A percentile compares a stretch with the other conserved stretches of the same genome.
Conservation (phyloP, 2,329 filamentous ascomycete genomes). For the Verruconis gallopava region DNA sequence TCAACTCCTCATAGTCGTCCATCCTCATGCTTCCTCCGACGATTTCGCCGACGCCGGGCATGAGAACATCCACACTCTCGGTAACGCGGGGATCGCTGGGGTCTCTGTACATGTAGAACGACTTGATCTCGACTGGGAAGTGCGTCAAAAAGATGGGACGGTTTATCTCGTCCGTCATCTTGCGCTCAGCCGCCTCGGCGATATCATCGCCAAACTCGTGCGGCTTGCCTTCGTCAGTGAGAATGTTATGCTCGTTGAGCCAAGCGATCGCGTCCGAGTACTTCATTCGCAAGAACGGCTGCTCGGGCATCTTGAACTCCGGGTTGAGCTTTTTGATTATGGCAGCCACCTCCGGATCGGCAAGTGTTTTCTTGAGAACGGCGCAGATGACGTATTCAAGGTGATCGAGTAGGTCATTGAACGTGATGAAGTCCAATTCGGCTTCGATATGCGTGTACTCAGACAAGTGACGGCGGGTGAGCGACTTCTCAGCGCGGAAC, state of each 20-base stretch:
- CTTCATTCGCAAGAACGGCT: slow-evolving; percentile 89
- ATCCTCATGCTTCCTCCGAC: slow-evolving; percentile 96
- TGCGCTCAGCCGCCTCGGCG: slow-evolving; percentile 88
- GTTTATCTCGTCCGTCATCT: slow-evolving; percentile 96
- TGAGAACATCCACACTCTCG: slow-evolving; percentile 73
- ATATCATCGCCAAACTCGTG: slow-evolving; percentile 96
- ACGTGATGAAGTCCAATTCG: slow-evolving; percentile 91
- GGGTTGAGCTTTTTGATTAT: slow-evolving; percentile 84
- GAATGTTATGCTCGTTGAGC: slow-evolving; percentile 80
- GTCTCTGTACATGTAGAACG: slow-evolving; percentile 98
- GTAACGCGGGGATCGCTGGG: slow-evolving; percentile 67
- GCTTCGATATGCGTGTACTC: slow-evolving; percentile 97
- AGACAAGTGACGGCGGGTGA: slow-evolving; percentile 85
- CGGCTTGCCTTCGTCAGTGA: slow-evolving; percentile 74
- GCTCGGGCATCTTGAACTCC: slow-evolving; percentile 64
- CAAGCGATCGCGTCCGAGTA: slow-evolving; percentile 91
- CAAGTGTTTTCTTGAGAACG: slow-evolving; percentile 66
- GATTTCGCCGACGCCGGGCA: slow-evolving; percentile 96
- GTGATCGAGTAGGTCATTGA: slow-evolving; percentile 76
- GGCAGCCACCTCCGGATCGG: slow-evolving; percentile 57
- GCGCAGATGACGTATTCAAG: slow-evolving; percentile 79
- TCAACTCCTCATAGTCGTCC: slow-evolving; percentile 76
- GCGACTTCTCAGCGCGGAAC: slow-evolving; percentile 92
- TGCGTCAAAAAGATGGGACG: slow-evolving; percentile 90
- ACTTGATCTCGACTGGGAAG: slow-evolving; percentile 95